Conservation (phyloP, 2,329 filamentous ascomycete species). For the Colletotrichum somersetense region DNA sequence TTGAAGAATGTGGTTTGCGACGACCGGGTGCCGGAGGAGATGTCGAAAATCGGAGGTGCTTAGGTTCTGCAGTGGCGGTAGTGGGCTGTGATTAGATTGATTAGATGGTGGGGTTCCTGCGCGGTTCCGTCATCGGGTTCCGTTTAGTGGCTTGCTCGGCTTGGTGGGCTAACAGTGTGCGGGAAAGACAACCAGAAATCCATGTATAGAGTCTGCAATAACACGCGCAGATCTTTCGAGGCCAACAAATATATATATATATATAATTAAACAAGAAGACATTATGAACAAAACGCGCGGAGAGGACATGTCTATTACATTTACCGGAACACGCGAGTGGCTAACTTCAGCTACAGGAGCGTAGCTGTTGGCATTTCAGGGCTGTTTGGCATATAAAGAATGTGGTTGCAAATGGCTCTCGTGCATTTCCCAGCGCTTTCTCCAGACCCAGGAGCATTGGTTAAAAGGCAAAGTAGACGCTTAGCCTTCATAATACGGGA, state of each 20-base stretch:
- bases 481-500: no score
- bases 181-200: background rate
- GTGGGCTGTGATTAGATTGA: slow-evolving; percentile 40
- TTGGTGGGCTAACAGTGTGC: background rate
- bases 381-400: background rate
- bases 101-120: slow-evolving; percentile 41
- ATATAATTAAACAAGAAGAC: no score
- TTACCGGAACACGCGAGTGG: background rate
- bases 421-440: background rate
- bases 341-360: background rate
- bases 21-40: slow-evolving; percentile 19
- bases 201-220: background rate
- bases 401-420: background rate
- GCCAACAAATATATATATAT: no score
- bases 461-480: no score
- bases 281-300: background rate
- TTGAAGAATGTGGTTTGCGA: background rate
- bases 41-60: slow-evolving; percentile 39
- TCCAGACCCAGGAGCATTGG: background rate
- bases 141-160: slow-evolving; percentile 2
- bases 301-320: background rate
- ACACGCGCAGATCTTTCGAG: background rate
- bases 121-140: slow-evolving; percentile 11
- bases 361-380: background rate
- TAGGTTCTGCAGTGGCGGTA: slow-evolving; percentile 5